phyloP scores from a whole-genome alignment of 495 filamentous ascomycete species.

The Immersiella caudata region DNA sequence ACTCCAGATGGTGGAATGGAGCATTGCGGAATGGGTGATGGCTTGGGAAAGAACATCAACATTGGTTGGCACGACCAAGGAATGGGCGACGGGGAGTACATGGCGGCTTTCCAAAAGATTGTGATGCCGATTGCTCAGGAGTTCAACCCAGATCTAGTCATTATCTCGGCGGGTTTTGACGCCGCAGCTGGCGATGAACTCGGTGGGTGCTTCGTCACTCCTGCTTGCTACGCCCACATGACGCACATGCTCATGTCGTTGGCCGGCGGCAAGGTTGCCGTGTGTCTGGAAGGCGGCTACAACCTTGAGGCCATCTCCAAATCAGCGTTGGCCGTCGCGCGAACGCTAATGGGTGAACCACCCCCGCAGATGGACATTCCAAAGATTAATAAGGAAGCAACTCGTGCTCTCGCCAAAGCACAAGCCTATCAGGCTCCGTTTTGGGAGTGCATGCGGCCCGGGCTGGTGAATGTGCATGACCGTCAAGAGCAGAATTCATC shows the following conservation, averaged over 20 bases:
- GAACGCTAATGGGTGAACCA: constrained; percentile 92
- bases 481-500: constrained; percentile 37
- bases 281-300: constrained; percentile 94
- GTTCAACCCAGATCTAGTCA: constrained; percentile 92
- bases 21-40: constrained; percentile 72
- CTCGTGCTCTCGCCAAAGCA: constrained; percentile 52
- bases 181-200: constrained; percentile 91
- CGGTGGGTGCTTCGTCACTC: constrained; percentile 88
- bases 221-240: constrained; percentile 95
- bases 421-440: constrained; percentile 57
- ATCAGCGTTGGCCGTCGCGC: constrained; percentile 87
- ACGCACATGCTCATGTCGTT: constrained; percentile 98
- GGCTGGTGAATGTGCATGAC: constrained; percentile 49
- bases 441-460: constrained; percentile 63
- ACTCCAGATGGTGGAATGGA: constrained; percentile 70
- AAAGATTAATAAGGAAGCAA: constrained; percentile 52
- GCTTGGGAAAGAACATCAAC: constrained; percentile 91
- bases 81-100: constrained; percentile 96
- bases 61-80: constrained; percentile 90
- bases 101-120: constrained; percentile 92
- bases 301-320: constrained; percentile 89
- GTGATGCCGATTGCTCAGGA: constrained; percentile 97
- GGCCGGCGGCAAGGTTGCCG: constrained; percentile 86
- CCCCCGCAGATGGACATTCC: constrained; percentile 67
- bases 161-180: constrained; percentile 96